Evolutionary conservation across 768 basidiomycete genomes (phyloP).

Genomic region (Jaapia argillacea): DNA sequence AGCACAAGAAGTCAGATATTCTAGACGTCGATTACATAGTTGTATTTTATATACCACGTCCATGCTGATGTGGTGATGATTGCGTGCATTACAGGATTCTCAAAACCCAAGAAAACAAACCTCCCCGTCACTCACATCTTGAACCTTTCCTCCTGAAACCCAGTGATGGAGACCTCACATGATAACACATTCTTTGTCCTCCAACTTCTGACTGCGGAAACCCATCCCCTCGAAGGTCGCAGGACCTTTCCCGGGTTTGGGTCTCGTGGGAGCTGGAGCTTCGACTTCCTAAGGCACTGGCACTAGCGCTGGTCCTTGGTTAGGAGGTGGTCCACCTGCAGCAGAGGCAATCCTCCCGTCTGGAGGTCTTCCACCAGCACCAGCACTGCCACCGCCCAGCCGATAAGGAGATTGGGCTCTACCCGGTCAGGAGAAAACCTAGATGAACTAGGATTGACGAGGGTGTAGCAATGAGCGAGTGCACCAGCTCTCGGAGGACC

Average conservation of each 20-base stretch:
- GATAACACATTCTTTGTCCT: constrained; percentile 78
- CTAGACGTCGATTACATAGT: too few relatives aligned
- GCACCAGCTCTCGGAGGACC: constrained; percentile 7
- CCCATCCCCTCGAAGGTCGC: constrained; percentile 95
- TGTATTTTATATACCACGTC: too few relatives aligned
- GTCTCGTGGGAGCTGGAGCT: constrained; percentile 6
- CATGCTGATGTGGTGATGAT: too few relatives aligned
- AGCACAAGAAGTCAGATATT: too few relatives aligned
- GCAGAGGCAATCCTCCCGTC: constrained; percentile 16
- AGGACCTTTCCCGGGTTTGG: constrained; percentile 29
- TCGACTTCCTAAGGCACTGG: too few relatives aligned
- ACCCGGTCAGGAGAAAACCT: constrained; percentile 8
- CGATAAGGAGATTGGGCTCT: constrained; percentile 2
- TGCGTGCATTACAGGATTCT: too few relatives aligned
- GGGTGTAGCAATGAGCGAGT: constrained; percentile 34
- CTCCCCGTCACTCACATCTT: too few relatives aligned
- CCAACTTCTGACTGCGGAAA: constrained; percentile 63
- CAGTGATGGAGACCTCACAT: too few relatives aligned
- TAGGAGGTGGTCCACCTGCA: too few relatives aligned
- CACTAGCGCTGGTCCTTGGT: too few relatives aligned
- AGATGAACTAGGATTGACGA: constrained; percentile 29
- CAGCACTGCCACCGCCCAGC: constrained; percentile 19
- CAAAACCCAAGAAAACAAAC: too few relatives aligned
- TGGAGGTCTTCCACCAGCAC: constrained; percentile 22
- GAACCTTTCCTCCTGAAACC: too few relatives aligned